Percentiles rank a stretch among this genome's conserved stretches.
Conservation (phyloP, 768 basidiomycete genomes). For the Imleria badia region DNA sequence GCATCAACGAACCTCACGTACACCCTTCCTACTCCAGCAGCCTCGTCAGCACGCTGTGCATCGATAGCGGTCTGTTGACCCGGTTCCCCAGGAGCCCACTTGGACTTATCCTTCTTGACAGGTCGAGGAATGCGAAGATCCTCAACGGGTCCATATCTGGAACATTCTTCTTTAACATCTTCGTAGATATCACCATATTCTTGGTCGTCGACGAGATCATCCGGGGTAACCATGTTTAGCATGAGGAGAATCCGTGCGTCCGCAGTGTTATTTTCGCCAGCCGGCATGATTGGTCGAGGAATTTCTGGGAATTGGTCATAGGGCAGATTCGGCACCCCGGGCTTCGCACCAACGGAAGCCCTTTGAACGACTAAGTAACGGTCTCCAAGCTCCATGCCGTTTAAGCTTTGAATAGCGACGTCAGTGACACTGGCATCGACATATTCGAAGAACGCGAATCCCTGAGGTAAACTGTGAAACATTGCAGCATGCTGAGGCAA, state of each 20-base stretch:
- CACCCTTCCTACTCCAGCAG: constrained; percentile 90
- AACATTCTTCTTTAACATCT: constrained; percentile 90
- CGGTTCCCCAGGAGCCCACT: constrained; percentile 66
- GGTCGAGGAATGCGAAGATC: constrained; percentile 90
- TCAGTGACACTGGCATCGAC: constrained; percentile 87
- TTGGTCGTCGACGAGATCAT: constrained; percentile 85
- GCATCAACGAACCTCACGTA: constrained; percentile 83
- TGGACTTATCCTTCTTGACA: constrained; percentile 79
- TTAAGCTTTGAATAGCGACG: constrained; percentile 92
- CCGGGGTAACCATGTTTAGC: constrained; percentile 97
- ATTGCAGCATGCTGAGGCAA: not conserved
- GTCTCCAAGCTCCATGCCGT: constrained; percentile 98
- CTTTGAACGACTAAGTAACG: constrained; percentile 94
- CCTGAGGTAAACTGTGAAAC: constrained; percentile 46
- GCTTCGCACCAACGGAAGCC: constrained; percentile 91
- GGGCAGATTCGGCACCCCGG: constrained; percentile 62
- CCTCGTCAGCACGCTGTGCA: constrained; percentile 77
- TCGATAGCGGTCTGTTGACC: constrained; percentile 62
- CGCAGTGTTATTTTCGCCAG: constrained; percentile 57
- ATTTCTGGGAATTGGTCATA: constrained; percentile 83
- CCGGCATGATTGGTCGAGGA: constrained; percentile 86
- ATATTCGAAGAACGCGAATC: constrained; percentile 99
- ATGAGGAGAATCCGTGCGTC: constrained; percentile 89
- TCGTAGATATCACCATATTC: constrained; percentile 95
- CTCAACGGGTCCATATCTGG: constrained; percentile 74